Evolutionary conservation across 228 moss, liverwort and hornwort species (phyloP), one percentile per base, ranked within the genome.

Genomic region (Sphagnum magellanicum): DNA sequence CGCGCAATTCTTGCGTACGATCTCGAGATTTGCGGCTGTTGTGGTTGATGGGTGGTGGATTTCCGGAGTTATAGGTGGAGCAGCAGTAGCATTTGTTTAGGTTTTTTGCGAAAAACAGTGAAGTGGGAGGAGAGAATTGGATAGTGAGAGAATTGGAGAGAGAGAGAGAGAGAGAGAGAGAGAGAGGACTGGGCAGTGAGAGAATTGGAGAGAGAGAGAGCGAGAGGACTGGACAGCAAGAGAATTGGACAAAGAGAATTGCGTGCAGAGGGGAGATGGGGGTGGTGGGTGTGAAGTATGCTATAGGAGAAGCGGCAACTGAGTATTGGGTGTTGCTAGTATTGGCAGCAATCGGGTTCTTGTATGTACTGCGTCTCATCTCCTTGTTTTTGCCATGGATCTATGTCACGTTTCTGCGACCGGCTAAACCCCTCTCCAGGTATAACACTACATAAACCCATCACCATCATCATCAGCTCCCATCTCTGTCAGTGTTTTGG

Each of bases 381-480:
- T 80, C 72, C 50, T 71, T 68, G 73, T 71, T 85, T 50, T 74
- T 77, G 49, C 80, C 69, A 48, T 89, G 89, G 89, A 77, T 76
- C 48, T 89, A 81, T 65, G 48, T 66, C 65, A 83, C 83, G 50
- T 85, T 85, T 63, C 74, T 89, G 49, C 80, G 89, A 62, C 89
- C 89, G 58, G 81, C 74, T 49, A 89, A 89, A 62, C 70, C 78
- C 60, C 81, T 89, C 6, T 57, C 71, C 6, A 74, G 83, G 83
- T 79, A n/a, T 55, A 55, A 32, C 32, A 32, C 32, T 32, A 32
- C 32, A 32, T 3, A 32, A 32, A 32, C 32, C 32, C 32, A 32
- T 32, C 32, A 32, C 32, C 32, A 16, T 47, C 63, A 48, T 11
- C n/a, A 14, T 14, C 16, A 60, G 6, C 13, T 16, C 60, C 60